A percentile compares a stretch with the other conserved stretches of the same genome.
Conservation (phyloP, 176 grass and related monocot genomes). For the barley (Hordeum vulgare) region MorexV3_pseudomolecules_assembly NC_058523.1:275473335-275473834, state of each 20-base stretch:
- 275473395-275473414: conserved; percentile 21
- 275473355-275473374: conserved; percentile 91
- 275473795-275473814: conserved; percentile 75
- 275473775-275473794: conserved; percentile 72
- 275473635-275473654: neutral
- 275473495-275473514: conserved; percentile 79
- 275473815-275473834: conserved; percentile 76
- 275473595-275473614: neutral
- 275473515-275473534: conserved; percentile 67
- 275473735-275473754: conserved; percentile 65
- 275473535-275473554: conserved; percentile 91
- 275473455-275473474: conserved; percentile 46
- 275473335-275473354: conserved; percentile 85
- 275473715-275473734: conserved; percentile 70
- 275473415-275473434: conserved; percentile 16
- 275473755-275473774: conserved; percentile 88
- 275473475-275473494: conserved; percentile 76
- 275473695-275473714: conserved; percentile 86
- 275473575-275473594: conserved; percentile 54
- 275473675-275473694: conserved; percentile 93
- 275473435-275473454: neutral
- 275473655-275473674: conserved; percentile 52
- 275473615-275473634: neutral
- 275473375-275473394: conserved; percentile 75
- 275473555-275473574: conserved; percentile 88